These are phyloP conservation scores for Ascochyta rabiei DNA, from an alignment of 2,329 filamentous ascomycete species.

Conservation along the genomic window DNA sequence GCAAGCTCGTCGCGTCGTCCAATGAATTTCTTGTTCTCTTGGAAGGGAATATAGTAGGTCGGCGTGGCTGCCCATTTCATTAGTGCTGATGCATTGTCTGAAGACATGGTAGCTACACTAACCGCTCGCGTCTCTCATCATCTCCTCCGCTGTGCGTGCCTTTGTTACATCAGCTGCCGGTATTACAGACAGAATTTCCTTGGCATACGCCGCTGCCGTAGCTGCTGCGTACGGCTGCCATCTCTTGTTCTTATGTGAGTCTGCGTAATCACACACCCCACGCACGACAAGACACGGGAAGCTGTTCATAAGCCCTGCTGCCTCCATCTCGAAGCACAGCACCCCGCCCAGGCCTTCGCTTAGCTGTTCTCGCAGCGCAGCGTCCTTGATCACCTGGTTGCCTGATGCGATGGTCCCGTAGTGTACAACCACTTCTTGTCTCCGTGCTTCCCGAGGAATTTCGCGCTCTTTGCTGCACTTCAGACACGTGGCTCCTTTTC, in stretches of 20 bases:
- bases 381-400: too few relatives aligned
- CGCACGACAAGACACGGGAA: neutral
- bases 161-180: slow-evolving; percentile 8
- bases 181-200: slow-evolving; percentile 16
- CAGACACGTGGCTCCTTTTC: too few relatives aligned
- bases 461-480: too few relatives aligned
- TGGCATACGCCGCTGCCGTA: slow-evolving; percentile 9
- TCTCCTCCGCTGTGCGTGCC: slow-evolving; percentile 6
- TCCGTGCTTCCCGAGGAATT: too few relatives aligned
- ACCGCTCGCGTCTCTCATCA: neutral
- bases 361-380: too few relatives aligned
- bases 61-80: neutral
- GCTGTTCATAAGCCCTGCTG: neutral
- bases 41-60: slow-evolving; percentile 31
- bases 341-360: neutral
- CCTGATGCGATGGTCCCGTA: too few relatives aligned
- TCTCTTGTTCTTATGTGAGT: slow-evolving; percentile 8
- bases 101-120: neutral
- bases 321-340: neutral
- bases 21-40: slow-evolving; percentile 33
- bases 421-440: too few relatives aligned
- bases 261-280: neutral
- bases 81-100: neutral
- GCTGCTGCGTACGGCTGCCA: slow-evolving; percentile 9
- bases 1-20: slow-evolving; percentile 32